These are phyloP conservation scores for Hibiscus syriacus DNA, from an alignment of 345 rosid species.

Conservation along the genomic window DNA sequence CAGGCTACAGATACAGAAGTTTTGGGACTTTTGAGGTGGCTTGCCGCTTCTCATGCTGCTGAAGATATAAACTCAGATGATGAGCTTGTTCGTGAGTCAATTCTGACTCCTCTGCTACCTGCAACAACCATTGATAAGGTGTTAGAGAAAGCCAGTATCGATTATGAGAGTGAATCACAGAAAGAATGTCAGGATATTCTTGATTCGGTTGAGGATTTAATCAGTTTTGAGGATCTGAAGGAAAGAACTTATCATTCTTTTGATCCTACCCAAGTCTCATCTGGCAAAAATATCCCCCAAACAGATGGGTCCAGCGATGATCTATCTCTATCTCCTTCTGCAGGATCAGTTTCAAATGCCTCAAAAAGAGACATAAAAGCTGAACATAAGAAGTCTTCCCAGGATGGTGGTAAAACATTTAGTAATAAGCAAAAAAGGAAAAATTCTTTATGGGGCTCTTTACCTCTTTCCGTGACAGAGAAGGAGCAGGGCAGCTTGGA, in stretches of 20 bases:
- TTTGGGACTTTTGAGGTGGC: conserved; percentile 75
- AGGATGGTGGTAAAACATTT: conserved; percentile 19
- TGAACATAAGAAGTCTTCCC: conserved; percentile 26
- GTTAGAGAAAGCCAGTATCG: conserved; percentile 71
- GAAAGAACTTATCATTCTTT: conserved; percentile 25
- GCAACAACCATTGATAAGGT: conserved; percentile 53
- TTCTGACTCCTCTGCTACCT: conserved; percentile 77
- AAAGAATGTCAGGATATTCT: conserved; percentile 95
- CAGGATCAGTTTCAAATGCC: conserved; percentile 31
- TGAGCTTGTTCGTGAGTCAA: conserved; percentile 71
- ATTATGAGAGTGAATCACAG: conserved; percentile 76
- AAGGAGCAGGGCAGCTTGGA: conserved; percentile 28
- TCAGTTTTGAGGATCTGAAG: conserved; percentile 33
- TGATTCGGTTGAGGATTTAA: conserved; percentile 64
- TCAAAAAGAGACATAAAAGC: conserved; percentile 29
- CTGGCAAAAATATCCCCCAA: conserved; percentile 34
- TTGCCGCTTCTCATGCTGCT: conserved; percentile 81
- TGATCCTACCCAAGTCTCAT: conserved; percentile 24
- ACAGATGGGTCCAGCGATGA: conserved; percentile 44
- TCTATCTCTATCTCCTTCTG: conserved; percentile 23
- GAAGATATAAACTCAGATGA: conserved; percentile 95
- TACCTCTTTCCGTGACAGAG: conserved; percentile 41
- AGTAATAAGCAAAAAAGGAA: conserved; percentile 28
- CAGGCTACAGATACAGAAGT: conserved; percentile 68
- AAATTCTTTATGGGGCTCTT: conserved; percentile 54